Percentiles rank a stretch among this genome's conserved stretches.
These are phyloP conservation scores for Mycena alexandri DNA, from an alignment of 768 basidiomycete species.

Conservation along the genomic window DNA sequence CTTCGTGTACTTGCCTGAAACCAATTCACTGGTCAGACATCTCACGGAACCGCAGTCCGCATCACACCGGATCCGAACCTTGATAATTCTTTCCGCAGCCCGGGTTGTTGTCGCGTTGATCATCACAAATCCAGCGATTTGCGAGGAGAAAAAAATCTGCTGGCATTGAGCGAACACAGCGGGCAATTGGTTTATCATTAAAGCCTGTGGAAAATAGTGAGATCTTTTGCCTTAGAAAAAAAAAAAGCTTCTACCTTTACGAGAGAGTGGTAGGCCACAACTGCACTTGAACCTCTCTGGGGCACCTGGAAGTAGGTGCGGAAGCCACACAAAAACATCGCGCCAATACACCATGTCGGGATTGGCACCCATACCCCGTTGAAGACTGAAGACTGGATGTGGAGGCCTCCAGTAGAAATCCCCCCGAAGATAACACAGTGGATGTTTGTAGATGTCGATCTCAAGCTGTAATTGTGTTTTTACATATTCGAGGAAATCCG, in stretches of 20 bases:
- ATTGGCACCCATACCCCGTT: not conserved
- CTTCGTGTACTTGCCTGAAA: no score
- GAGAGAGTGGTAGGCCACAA: conserved; percentile 17
- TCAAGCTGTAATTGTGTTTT: not conserved
- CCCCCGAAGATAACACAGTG: conserved; percentile 11
- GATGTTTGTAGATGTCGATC: not conserved
- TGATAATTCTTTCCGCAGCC: conserved; percentile 30
- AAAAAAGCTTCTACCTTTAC: conserved; percentile 19
- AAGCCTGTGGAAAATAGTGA: conserved; percentile 21
- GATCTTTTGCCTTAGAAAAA: not conserved
- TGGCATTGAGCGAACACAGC: conserved; percentile 26
- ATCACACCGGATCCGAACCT: conserved; percentile 31
- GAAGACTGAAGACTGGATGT: conserved; percentile 12
- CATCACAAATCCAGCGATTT: conserved; percentile 31
- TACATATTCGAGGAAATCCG: not conserved
- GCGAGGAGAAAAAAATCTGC: conserved; percentile 34
- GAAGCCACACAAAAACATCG: conserved; percentile 16
- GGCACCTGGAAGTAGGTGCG: conserved; percentile 13
- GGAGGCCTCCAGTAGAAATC: conserved; percentile 12
- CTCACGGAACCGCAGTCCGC: no score
- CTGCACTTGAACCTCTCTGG: conserved; percentile 28
- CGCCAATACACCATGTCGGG: conserved; percentile 1
- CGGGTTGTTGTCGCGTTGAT: not conserved
- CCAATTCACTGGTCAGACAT: no score
- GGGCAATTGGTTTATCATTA: conserved; percentile 34